Base-by-base conservation (phyloP, 2,329 filamentous ascomycete species). In the Apiospora arundinis region DNA sequence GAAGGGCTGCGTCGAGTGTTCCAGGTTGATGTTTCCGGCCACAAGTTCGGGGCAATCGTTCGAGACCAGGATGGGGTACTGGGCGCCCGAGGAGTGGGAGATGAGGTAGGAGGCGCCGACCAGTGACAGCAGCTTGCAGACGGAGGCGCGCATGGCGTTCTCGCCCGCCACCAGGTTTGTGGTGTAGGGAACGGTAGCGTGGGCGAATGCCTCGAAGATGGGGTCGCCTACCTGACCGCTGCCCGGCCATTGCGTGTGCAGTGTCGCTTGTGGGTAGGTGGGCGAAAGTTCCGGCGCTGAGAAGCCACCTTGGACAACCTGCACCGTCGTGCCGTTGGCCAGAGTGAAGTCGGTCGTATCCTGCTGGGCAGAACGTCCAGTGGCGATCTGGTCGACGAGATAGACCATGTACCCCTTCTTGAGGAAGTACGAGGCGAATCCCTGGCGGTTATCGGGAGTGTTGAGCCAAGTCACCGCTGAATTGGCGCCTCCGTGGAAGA, bases 121-220 rank as follows among this genome's bases (percentile, higher is more conserved):
- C 66, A 77, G 72, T 37, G 70, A 71, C 14, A 78, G 74, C 23
- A 78, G 67, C 52, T 75, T 74, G 46, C 76, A 78, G 28, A 73
- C 74, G 14, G 76, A 74, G 56, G 73, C 73, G 12, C 76, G 76
- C 70, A 78, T 76, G 28, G 75, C 73, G 14, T 68, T 45, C 65
- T 77, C 74, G n/a, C 73, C 76, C 3, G 74, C 67, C 16, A 69
- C 72, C 45, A 73, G 73, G 69, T 75, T 74, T 11, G 70, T 73
- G 4, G 76, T 76, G 63, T 78, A 80, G 23, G 82, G 84, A 4
- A 85, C 79, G 67, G 84, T 80, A 42, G 81, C 81, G 44, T 81
- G 80, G 77, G 85, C 85, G 75, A 87, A 86, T 5, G 80, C 78
- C 75, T 88, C 85, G 73, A 88, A 88, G 12, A 78, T 77, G 1